Percentiles rank a stretch among this genome's conserved stretches.
These are phyloP conservation scores for Myxozyma neotropica DNA, from an alignment of 805 yeast genomes.

Conservation along the genomic window DNA sequence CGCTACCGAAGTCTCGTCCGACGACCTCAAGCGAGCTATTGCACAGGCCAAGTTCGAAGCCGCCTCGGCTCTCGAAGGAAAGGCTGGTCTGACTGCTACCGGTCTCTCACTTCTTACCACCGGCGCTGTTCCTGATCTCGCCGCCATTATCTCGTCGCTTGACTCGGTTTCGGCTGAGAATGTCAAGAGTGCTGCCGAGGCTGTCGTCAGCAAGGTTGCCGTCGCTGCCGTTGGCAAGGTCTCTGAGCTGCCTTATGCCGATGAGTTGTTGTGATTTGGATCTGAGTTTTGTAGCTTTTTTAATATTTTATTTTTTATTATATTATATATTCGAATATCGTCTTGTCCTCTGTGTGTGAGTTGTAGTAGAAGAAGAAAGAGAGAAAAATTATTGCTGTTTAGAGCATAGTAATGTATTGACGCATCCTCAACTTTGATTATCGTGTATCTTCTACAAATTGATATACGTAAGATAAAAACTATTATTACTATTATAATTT, in stretches of 20 bases:
- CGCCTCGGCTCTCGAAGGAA: conserved; percentile 46
- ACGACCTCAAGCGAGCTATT: conserved; percentile 53
- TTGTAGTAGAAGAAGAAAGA: too few species aligned
- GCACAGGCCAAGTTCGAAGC: conserved; percentile 63
- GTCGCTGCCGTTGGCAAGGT: conserved; percentile 90
- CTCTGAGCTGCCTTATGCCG: conserved; percentile 81
- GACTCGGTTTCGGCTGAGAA: conserved; percentile 38
- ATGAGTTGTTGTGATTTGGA: conserved; percentile 50
- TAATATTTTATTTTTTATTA: not conserved
- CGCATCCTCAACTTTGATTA: too few species aligned
- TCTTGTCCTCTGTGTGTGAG: too few species aligned
- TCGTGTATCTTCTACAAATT: too few species aligned
- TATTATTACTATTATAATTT: too few species aligned
- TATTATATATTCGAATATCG: too few species aligned
- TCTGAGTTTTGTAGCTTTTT: not conserved
- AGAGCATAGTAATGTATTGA: too few species aligned
- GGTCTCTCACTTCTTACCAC: conserved; percentile 44
- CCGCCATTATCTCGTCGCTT: conserved; percentile 39
- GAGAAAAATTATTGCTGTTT: too few species aligned
- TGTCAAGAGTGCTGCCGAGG: conserved; percentile 43
- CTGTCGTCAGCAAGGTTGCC: conserved; percentile 61
- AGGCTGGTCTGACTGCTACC: conserved; percentile 13
- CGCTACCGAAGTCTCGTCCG: conserved; percentile 36
- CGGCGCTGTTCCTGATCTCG: conserved; percentile 39
- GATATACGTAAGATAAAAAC: too few species aligned